Base-by-base conservation (phyloP, 768 basidiomycete genomes). In the Mycena metata region DNA sequence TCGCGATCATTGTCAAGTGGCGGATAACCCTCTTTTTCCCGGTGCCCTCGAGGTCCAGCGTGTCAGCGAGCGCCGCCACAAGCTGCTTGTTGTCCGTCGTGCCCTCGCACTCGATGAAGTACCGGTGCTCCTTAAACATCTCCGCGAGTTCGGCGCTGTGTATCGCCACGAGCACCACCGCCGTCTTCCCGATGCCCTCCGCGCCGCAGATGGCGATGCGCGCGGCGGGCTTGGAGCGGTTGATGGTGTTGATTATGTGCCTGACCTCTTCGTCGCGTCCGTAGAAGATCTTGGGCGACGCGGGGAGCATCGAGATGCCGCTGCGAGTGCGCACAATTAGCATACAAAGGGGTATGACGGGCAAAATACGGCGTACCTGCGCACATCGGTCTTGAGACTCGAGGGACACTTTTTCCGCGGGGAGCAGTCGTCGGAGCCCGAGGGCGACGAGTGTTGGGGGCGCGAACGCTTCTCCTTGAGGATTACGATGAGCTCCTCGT, bases 401-500 rank as follows among this genome's bases (percentile, higher is more conserved):
- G 58, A 35, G 24, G 47, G 42, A 23, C 47, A 55, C 56, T 54
- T 64, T 47, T 60, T 69, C 49, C 43, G 36, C 36, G 36, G 36
- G 36, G 36, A 36, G 36, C 11, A 45, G 42, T 19, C 30, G 26
- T 54, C 52, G 52, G 23, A 36, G 45, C 21, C 33, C 45, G 33
- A 47, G 17, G 45, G 21, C 12, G 50, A 52, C 26, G 43, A 10
- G n/a, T n/a, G 58, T 26, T 46, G 26, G 19, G 8, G 36, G 24
- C 24, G 11, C n/a, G 64, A 35, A 49, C 45, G 59, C 60, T 49
- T 66, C 45, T 70, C 64, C 11, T 66, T 58, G 61, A 70, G 69
- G 57, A 70, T 70, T 21, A 47, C 26, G 36, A 70, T 61, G 26
- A 70, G 54, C 57, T 70, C 65, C 39, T 70, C 65, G 56, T 70